Conservation (phyloP, 257 asterid genomes). For the Nicotiana knightiana region DNA sequence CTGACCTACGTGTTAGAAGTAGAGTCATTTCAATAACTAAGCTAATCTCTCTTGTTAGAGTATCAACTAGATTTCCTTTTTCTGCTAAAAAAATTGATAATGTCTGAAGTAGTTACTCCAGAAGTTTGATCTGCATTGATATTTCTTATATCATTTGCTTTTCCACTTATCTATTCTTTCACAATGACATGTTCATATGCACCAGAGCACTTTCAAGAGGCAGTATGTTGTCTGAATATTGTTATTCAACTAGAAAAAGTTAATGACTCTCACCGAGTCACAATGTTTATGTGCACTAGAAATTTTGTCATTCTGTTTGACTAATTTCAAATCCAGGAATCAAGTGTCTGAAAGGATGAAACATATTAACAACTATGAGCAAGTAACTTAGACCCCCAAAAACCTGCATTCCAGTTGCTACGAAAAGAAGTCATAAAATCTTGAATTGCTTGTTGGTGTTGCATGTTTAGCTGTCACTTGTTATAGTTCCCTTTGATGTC, state of each 20-base stretch:
- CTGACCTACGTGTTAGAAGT: neutral
- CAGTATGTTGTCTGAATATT: neutral
- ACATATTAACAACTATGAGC: neutral
- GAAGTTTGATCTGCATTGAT: neutral
- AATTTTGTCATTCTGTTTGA: neutral
- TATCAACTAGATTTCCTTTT: neutral
- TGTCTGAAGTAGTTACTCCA: neutral
- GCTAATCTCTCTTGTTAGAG: neutral
- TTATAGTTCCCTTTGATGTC: neutral
- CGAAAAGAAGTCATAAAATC: neutral
- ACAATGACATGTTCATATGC: neutral
- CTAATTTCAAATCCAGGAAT: neutral
- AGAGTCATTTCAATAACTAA: neutral
- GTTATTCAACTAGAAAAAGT: neutral
- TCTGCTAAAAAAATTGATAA: neutral
- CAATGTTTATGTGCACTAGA: neutral
- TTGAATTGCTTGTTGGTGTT: neutral
- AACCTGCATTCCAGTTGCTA: neutral
- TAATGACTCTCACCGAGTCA: neutral
- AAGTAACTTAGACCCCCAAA: neutral
- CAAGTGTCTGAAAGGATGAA: neutral
- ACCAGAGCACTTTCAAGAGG: neutral
- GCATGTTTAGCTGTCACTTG: neutral
- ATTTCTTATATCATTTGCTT: neutral
- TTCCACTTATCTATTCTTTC: neutral